Conservation (phyloP, 2,329 filamentous ascomycete species). For the Elsinoe arachidis region DNA sequence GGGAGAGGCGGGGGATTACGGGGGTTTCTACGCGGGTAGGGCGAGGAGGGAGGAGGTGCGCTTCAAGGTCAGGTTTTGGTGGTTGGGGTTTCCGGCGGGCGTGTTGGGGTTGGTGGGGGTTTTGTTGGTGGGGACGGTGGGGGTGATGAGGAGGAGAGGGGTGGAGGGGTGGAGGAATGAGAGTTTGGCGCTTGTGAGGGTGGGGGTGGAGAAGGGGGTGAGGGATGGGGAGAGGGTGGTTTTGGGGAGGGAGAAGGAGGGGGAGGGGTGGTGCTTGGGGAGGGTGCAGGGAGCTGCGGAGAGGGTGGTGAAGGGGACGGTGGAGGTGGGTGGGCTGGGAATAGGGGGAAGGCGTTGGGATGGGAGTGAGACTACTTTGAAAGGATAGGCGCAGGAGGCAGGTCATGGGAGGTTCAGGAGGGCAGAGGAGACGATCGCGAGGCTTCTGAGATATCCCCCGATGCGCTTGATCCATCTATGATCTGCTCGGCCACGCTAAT, state of each 20-base stretch:
- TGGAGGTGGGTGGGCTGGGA: background rate
- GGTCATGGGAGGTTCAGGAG: no score
- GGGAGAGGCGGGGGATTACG: background rate
- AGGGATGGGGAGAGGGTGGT: background rate
- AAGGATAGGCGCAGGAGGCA: no score
- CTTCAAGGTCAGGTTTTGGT: background rate
- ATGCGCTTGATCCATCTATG: no score
- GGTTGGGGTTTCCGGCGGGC: background rate
- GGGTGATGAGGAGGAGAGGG: background rate
- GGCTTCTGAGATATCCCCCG: no score
- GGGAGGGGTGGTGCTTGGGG: background rate
- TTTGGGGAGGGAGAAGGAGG: background rate
- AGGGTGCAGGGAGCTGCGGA: background rate
- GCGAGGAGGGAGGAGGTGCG: background rate
- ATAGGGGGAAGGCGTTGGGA: no score
- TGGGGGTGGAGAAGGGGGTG: background rate
- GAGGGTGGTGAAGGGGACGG: background rate
- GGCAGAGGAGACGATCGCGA: no score
- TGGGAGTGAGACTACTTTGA: no score
- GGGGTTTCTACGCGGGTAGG: background rate
- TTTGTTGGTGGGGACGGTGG: background rate
- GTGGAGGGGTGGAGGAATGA: background rate
- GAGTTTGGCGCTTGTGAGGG: background rate
- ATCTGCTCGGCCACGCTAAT: no score
- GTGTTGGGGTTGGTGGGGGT: background rate